Evolutionary conservation across 179 eudicot species (phyloP).

Genomic region (Sideroxylon spinosum): DNA sequence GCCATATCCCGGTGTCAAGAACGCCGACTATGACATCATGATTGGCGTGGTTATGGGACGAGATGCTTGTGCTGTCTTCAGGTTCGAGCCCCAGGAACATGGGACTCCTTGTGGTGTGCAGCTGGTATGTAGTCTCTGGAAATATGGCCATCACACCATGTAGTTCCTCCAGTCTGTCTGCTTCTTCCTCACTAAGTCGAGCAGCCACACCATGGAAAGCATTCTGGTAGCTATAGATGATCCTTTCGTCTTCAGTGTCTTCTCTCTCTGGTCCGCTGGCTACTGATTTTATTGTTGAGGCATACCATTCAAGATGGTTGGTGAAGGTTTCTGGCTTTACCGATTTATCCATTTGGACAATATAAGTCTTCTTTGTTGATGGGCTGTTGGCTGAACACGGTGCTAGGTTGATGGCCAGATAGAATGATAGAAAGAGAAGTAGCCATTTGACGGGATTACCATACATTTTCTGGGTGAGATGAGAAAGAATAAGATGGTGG

Average conservation of each 20-base stretch:
- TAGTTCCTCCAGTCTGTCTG: constrained; percentile 28
- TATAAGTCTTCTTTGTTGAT: constrained; percentile 42
- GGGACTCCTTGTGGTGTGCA: constrained; percentile 87
- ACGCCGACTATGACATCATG: constrained; percentile 75
- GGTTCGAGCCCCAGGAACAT: constrained; percentile 59
- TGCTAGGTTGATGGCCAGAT: constrained; percentile 14
- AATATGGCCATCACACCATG: constrained; percentile 55
- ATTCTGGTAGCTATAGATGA: constrained; percentile 60
- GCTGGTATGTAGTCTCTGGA: constrained; percentile 50
- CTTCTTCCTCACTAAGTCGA: constrained; percentile 49
- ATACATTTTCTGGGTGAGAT: constrained; percentile 16
- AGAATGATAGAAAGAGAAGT: constrained; percentile 18
- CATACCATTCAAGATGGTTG: constrained; percentile 59
- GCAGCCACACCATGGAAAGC: constrained; percentile 81
- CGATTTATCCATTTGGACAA: constrained; percentile 64
- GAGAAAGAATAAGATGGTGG: not conserved
- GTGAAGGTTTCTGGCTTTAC: constrained; percentile 50
- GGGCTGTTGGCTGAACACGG: not conserved
- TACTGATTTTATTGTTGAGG: constrained; percentile 46
- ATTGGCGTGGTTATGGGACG: constrained; percentile 24
- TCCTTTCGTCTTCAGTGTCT: constrained; percentile 23
- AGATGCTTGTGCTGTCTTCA: constrained; percentile 25
- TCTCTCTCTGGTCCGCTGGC: constrained; percentile 18
- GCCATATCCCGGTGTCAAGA: constrained; percentile 89
- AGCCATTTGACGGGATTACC: constrained; percentile 20